Base-by-base conservation (phyloP, 345 rosid genomes). In the Psidium guajava region DNA sequence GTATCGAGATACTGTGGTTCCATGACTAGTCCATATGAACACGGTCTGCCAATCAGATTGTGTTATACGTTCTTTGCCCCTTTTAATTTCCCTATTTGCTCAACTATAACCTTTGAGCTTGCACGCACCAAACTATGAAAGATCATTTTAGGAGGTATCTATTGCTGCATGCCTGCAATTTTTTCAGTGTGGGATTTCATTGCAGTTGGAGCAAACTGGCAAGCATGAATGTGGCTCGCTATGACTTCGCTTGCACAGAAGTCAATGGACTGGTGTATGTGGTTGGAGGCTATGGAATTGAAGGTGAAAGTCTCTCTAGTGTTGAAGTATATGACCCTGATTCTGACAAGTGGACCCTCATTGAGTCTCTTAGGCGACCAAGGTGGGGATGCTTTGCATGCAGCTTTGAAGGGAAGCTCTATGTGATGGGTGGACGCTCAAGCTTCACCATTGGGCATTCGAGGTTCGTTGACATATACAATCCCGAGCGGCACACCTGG, bases 361-460 rank as follows among this genome's bases (percentile, higher is more conserved):
- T 96, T 40, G 94, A 97, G 91, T 89, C 93, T 86, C 91, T 97
- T 10, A 95, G 98, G 85, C 92, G 99, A 74, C 98, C 99, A 1
- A 91, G 99, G 82, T 94, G 98, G 98, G 99, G 98, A 3, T 93
- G 98, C 86, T 96, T 97, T 54, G 99, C 96, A 7, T 95, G 96
- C 42, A 77, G 95, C 54, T 91, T 97, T n/a, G 93, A 91, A 8
- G 99, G 99, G 69, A 96, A 93, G 89, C 95, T 97, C 40, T 97
- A 97, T 32, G 96, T 97, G 49, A 94, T 97, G 94, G 99, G 99
- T 54, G 99, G 99, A 59, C 96, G 99, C 86, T 97, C 99, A 8
- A 94, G 91, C 91, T 97, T 96, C 93, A 94, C 97, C 5, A 97
- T 97, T 82, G 99, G 99, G 54, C 92, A 97, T 89, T 97, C 99